Conservation (phyloP, 495 filamentous ascomycete species). For the Clavariopsis aquatica region DNA sequence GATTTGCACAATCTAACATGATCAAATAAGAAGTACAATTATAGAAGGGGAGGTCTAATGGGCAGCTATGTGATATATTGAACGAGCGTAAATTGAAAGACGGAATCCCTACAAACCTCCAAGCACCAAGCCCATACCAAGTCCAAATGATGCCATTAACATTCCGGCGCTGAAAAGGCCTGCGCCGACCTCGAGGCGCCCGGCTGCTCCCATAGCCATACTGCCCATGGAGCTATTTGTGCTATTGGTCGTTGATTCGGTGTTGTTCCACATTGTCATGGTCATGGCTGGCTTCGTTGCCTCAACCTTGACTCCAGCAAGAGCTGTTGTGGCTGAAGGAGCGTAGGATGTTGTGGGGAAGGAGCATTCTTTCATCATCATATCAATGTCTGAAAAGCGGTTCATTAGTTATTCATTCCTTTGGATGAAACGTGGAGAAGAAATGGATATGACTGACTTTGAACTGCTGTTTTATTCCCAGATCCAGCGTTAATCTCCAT, state of each 20-base stretch:
- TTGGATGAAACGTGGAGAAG: not conserved
- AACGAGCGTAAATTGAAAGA: not conserved
- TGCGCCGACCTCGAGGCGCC: not conserved
- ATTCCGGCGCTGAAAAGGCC: not conserved
- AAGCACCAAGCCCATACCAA: not conserved
- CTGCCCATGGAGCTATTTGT: not conserved
- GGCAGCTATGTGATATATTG: not conserved
- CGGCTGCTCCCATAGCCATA: not conserved
- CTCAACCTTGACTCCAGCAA: conserved; percentile 2
- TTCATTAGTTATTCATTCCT: not conserved
- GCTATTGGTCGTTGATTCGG: not conserved
- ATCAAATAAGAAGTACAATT: not conserved
- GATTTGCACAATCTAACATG: not conserved
- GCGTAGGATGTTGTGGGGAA: conserved; percentile 11
- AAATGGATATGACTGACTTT: not conserved
- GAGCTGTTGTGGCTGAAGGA: conserved; percentile 2
- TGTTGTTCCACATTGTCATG: conserved; percentile 3
- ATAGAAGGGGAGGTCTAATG: not conserved
- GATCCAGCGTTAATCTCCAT: conserved; percentile 4
- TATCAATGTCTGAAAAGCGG: conserved; percentile 1
- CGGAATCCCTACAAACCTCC: not conserved
- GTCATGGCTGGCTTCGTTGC: conserved; percentile 4
- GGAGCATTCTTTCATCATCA: conserved; percentile 7
- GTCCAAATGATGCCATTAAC: not conserved
- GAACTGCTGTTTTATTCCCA: not conserved